phyloP scores from a whole-genome alignment of 441 rosid genomes.

The Dalechampia spathulata region DNA sequence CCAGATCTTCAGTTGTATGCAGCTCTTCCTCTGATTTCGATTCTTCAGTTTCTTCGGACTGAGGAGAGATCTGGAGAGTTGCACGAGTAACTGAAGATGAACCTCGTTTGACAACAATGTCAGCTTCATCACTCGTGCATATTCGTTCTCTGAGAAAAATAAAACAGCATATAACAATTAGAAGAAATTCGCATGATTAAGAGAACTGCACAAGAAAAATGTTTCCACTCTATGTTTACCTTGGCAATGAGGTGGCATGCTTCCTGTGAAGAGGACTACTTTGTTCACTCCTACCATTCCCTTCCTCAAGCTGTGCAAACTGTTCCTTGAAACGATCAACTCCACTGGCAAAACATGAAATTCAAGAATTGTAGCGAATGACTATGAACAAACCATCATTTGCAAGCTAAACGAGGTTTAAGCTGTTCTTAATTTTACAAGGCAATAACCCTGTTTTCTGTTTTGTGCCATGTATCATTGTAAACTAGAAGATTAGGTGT shows the following conservation, averaged over 20 bases:
- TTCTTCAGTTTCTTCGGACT: slow-evolving; percentile 20
- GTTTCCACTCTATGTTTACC: slow-evolving; percentile 37
- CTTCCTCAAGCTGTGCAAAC: slow-evolving; percentile 90
- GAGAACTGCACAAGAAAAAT: slow-evolving; percentile 2
- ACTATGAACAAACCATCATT: too few species aligned
- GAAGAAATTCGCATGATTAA: neutral
- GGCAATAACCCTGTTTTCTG: neutral
- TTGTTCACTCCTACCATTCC: slow-evolving; percentile 47
- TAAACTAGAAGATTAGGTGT: neutral
- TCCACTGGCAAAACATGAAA: slow-evolving; percentile 44
- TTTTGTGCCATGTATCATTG: too few species aligned
- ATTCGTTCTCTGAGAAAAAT: slow-evolving; percentile 60
- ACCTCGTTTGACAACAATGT: slow-evolving; percentile 27
- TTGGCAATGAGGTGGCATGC: slow-evolving; percentile 85
- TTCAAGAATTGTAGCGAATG: neutral
- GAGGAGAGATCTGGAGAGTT: slow-evolving; percentile 43
- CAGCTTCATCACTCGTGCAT: slow-evolving; percentile 38
- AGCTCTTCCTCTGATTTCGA: slow-evolving; percentile 19
- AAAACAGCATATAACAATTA: neutral
- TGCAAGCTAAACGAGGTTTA: neutral
- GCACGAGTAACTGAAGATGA: slow-evolving; percentile 34
- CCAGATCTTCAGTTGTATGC: slow-evolving; percentile 22
- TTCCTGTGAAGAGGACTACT: slow-evolving; percentile 58
- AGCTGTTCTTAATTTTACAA: too few species aligned
- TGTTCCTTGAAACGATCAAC: slow-evolving; percentile 81